Conservation (phyloP, 768 basidiomycete species). For the Tulasnella sp. region DNA sequence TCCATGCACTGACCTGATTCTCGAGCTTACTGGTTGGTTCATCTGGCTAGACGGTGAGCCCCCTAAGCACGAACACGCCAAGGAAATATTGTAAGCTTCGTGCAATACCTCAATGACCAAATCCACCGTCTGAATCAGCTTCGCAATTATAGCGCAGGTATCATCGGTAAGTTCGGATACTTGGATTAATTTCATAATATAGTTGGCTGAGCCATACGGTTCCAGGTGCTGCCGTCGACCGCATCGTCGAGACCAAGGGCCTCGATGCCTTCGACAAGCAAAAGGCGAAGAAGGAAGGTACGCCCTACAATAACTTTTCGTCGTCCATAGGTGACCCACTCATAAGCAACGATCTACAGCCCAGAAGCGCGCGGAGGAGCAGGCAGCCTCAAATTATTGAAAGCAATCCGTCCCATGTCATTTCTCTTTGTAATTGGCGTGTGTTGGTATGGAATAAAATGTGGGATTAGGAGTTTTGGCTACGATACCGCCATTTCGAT, state of each 20-base stretch:
- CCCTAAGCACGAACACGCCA: not conserved
- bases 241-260: slow-evolving; percentile 14
- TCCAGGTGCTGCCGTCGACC: slow-evolving; percentile 12
- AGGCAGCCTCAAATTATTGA: not conserved
- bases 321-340: not conserved
- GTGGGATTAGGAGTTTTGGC: no score
- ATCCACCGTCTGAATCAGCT: not conserved
- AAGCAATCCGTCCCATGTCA: no score
- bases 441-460: no score
- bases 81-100: slow-evolving; percentile 11
- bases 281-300: slow-evolving; percentile 18
- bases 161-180: not conserved
- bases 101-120: not conserved
- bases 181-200: not conserved
- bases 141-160: slow-evolving; percentile 9
- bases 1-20: not conserved
- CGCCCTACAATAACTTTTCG: not conserved
- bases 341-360: not conserved
- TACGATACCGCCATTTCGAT: no score
- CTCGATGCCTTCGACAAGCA: slow-evolving; percentile 16
- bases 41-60: slow-evolving; percentile 5
- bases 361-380: not conserved
- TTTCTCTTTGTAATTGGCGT: no score
- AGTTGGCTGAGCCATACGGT: not conserved
- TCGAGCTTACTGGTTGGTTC: not conserved